Evolutionary conservation across 2,329 filamentous ascomycete genomes (phyloP).

Genomic region (Helotiales sp.): DNA sequence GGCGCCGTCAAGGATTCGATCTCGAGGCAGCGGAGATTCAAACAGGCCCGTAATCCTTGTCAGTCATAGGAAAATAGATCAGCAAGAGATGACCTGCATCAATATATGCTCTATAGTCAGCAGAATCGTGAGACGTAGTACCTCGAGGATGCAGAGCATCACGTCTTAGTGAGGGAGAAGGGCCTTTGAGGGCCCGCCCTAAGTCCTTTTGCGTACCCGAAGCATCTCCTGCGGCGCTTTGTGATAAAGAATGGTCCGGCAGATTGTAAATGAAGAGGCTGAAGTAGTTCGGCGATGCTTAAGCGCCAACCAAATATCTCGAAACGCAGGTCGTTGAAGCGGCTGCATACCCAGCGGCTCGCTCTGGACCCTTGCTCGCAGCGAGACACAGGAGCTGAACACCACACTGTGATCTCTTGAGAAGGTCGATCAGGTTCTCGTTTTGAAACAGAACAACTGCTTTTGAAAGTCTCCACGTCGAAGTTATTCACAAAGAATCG

Average conservation of each 20-base stretch:
- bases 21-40: neutral
- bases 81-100: neutral
- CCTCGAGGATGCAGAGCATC: neutral
- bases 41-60: no score
- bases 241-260: neutral
- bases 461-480: neutral
- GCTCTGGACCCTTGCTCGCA: neutral
- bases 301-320: constrained; percentile 7
- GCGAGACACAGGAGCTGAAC: neutral
- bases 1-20: neutral
- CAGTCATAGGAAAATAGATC: neutral
- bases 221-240: neutral
- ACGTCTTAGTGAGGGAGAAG: neutral
- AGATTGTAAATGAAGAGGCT: neutral
- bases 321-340: constrained; percentile 15
- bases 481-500: neutral
- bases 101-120: neutral
- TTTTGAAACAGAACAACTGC: neutral
- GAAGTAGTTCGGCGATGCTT: neutral
- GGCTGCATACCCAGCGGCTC: constrained; percentile 5
- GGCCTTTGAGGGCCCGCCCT: neutral
- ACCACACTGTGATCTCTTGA: neutral
- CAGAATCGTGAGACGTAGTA: neutral
- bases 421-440: neutral
- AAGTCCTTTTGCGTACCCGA: neutral